Conservation (phyloP, 2,329 filamentous ascomycete species). For the Cytospora leucostoma region DNA sequence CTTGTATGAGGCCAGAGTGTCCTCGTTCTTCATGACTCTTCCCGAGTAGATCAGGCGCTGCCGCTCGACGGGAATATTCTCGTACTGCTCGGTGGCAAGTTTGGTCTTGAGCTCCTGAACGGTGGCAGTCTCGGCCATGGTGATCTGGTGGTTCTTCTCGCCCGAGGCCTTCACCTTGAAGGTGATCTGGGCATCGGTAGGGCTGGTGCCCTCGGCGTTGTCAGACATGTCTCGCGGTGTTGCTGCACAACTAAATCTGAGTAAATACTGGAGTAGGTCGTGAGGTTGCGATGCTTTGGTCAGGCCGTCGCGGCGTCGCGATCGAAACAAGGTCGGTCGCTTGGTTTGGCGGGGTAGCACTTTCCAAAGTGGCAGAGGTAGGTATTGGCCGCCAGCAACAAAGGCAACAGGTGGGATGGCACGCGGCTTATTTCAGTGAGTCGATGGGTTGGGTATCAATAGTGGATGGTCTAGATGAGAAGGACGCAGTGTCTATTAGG, state of each 20-base stretch:
- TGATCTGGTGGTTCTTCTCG: slow-evolving; percentile 81
- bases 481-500: not conserved
- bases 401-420: not conserved
- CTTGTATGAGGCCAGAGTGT: slow-evolving; percentile 83
- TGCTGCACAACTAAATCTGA: not conserved
- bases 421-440: not conserved
- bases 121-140: slow-evolving; percentile 73
- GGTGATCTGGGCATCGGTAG: slow-evolving; percentile 75
- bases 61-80: slow-evolving; percentile 82
- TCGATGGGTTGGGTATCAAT: slow-evolving; percentile 1
- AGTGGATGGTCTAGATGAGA: not conserved
- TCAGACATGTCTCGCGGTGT: slow-evolving; percentile 60
- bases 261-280: not conserved
- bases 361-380: not conserved
- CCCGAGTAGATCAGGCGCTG: slow-evolving; percentile 98
- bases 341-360: slow-evolving; percentile 20
- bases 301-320: slow-evolving; percentile 22
- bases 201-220: slow-evolving; percentile 56
- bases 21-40: slow-evolving; percentile 92
- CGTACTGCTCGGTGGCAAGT: slow-evolving; percentile 77
- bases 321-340: not conserved
- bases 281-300: not conserved
- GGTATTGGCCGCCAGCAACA: not conserved
- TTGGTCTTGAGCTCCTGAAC: slow-evolving; percentile 88
- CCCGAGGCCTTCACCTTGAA: slow-evolving; percentile 99